Base-by-base conservation (phyloP, 257 asterid species). In the Solanum clarkiae region DNA sequence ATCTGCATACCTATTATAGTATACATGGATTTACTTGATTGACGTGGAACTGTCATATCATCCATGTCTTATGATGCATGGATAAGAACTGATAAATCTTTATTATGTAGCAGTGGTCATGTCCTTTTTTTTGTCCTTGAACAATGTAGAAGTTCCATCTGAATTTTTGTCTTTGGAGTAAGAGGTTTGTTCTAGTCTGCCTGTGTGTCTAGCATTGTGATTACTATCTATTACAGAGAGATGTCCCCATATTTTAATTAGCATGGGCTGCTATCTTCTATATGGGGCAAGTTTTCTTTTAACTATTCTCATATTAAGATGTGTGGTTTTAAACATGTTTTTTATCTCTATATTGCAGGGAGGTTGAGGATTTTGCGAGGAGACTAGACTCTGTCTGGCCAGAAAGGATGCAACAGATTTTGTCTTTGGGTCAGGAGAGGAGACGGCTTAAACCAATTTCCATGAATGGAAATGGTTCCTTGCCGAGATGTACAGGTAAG, bases 341-440 rank as follows among this genome's bases (percentile, higher is more conserved):
- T 56, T 16, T 24, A 51, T 77, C 51, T 42, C 54, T 59, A 16
- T 26, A n/a, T 51, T 49, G 56, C 75, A 90, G 92, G 90, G 92
- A 90, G 86, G 92, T 90, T 77, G 92, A 88, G 84, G 92, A 90
- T 87, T 90, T 90, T 88, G 91, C 92, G 60, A 87, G 92, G 65
- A 87, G 92, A 80, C 88, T 90, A 80, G 88, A 90, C 84, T 88
- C 91, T 69, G 91, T 81, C 49, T 90, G 92, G 92, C 91, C 92
- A 18, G 91, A 90, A 24, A 85, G 91, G 89, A 88, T 90, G 88
- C 90, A 88, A 54, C 89, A 90, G 81, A 84, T 88, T 63, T 75
- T 88, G 40, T 88, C 91, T 10, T 85, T 88, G 81, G 90, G 90
- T 44, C 91, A 82, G 80, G 90, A 90, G 77, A 69, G 82, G 84